Evolutionary conservation across 2,329 filamentous ascomycete genomes (phyloP), one percentile per base, ranked within the genome.

Genomic region (Diplodia mutila): DNA sequence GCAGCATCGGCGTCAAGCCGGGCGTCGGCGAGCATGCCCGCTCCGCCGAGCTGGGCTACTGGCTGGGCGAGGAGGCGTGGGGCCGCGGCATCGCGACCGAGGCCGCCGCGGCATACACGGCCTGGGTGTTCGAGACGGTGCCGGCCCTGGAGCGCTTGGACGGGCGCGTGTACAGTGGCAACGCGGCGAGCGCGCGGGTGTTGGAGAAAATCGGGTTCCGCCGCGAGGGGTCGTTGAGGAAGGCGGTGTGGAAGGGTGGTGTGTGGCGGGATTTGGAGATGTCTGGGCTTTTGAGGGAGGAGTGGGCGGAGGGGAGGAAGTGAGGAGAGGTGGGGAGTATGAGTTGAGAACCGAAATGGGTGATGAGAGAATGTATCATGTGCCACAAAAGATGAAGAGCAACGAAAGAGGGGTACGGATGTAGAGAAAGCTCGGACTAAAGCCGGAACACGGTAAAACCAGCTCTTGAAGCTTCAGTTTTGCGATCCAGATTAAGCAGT

Each of bases 31-130:
- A 80, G 18, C 72, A 75, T 18, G 70, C 75, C 5, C 79, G 79
- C 66, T 73, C 72, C 1, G 80, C 76, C 0, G 79, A 81, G 67
- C 59, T 82, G 1, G 80, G 80, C 11, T 82, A 80, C 71, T 83
- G 81, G 81, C 67, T 82, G 12, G 76, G 74, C 18, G 77, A 79
- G 65, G 68, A 69, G 34, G 72, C 73, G 42, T 79, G 78, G 78
- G 78, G 80, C 0, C 69, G 71, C 52, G 77, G 77, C 2, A 71
- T 78, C 34, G 75, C 73, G 70, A 76, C 71, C 1, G 76, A 75
- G 65, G 74, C 74, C 21, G 65, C 80, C n/a, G 69, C 69, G 14
- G 77, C 71, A 7, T 76, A 80, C 53, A 74, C 76, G 18, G 68
- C 69, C 18, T 81, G 78, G 77, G 69, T 69, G 2, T 82, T 80